Base-by-base conservation (phyloP, 208 protist species). In the Leishmania tarentolae region DNA sequence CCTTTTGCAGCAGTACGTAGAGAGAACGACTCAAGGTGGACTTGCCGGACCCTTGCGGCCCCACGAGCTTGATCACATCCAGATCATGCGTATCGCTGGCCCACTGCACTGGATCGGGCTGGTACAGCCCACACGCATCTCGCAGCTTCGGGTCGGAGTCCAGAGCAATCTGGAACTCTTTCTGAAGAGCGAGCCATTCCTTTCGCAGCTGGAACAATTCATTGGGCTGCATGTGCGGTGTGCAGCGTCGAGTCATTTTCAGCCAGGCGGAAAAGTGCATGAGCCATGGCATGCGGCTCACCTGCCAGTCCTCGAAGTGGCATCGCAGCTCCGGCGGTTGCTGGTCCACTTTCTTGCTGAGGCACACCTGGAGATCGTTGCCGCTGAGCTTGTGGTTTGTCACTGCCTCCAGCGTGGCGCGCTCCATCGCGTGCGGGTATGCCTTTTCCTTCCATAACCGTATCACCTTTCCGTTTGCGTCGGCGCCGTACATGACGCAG, bases 1-100 rank as follows among this genome's bases (percentile, higher is more conserved):
- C 87, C 50, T 87, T 56, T 40, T 44, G 28, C 57, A 93, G 82
- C 5, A 93, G 76, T 5, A 78, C 80, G 80, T 76, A 92, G 69
- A 95, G 75, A 28, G 84, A 79, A 11, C 92, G 88, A 24, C 87
- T 81, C 70, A 92, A 71, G 11, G 88, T 91, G 1, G 91, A 95
- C 87, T 95, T 95, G 17, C 91, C 91, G 72, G 86, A 90, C 28
- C 91, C 91, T 78, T 92, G 89, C 21, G 91, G 77, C 7, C 91
- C 91, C 9, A 92, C 86, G 61, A 92, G 91, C 70, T 90, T 90
- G 47, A 95, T 78, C 70, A 92, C 89, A 61, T 91, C 85, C 5
- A 90, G 52, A 73, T 88, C 72, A 31, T 82, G 70, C 28, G 66
- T 52, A 66, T 78, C 80, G 31, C 47, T 66, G 40, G 68, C 84